Conservation (phyloP, 2,329 filamentous ascomycete genomes). For the Fusarium sp. region DNA sequence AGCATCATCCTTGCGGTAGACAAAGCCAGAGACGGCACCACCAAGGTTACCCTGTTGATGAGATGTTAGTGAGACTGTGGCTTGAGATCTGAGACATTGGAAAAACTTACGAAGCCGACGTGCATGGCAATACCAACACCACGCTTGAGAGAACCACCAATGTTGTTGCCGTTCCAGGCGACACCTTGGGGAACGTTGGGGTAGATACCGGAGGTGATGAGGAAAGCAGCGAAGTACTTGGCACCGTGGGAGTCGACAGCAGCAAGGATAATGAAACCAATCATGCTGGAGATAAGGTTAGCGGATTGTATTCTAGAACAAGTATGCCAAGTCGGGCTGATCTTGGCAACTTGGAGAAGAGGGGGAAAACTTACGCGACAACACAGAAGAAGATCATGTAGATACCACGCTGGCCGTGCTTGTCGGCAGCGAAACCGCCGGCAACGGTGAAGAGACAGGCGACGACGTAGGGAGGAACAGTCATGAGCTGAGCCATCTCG, state of each 20-base stretch:
- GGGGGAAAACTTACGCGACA: constrained; percentile 45
- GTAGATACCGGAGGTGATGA: constrained; percentile 57
- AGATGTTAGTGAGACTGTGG: constrained; percentile 28
- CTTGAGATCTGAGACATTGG: neutral
- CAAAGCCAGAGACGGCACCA: constrained; percentile 50
- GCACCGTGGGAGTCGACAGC: constrained; percentile 50
- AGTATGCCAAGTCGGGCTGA: constrained; percentile 15
- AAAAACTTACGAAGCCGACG: constrained; percentile 54
- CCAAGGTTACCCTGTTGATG: constrained; percentile 51
- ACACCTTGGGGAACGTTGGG: constrained; percentile 66
- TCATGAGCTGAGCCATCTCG: constrained; percentile 53
- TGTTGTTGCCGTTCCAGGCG: constrained; percentile 70
- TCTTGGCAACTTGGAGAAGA: constrained; percentile 10
- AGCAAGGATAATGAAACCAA: constrained; percentile 50
- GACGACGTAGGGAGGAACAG: constrained; percentile 52
- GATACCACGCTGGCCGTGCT: constrained; percentile 50
- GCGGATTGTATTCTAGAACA: neutral
- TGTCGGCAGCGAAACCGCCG: constrained; percentile 57
- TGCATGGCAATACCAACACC: constrained; percentile 68
- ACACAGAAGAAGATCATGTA: constrained; percentile 53
- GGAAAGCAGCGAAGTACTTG: constrained; percentile 61
- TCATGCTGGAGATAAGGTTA: constrained; percentile 43
- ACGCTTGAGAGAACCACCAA: constrained; percentile 65
- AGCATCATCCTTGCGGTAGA: constrained; percentile 54
- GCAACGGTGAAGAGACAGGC: constrained; percentile 52